Evolutionary conservation across 2,329 filamentous ascomycete genomes (phyloP).

Genomic region (Trichophyton simii): DNA sequence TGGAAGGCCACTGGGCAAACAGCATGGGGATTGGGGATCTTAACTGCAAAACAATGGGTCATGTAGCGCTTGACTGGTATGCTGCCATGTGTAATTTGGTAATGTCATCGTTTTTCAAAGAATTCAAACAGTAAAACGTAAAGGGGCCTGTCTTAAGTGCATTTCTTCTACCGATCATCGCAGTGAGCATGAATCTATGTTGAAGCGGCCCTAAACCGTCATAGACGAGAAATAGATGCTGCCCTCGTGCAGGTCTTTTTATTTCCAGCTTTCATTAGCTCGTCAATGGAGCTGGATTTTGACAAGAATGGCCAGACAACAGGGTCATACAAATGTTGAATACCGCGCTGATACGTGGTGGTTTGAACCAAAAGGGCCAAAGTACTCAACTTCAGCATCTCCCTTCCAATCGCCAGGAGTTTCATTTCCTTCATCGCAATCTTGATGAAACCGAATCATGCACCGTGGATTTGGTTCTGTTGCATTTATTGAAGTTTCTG

Average conservation of each 20-base stretch:
- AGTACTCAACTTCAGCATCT: neutral
- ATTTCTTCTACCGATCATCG: neutral
- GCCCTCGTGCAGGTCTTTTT: neutral
- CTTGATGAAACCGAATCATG: neutral
- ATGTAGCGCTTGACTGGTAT: neutral
- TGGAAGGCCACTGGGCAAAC: neutral
- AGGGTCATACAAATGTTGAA: neutral
- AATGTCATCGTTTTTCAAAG: neutral
- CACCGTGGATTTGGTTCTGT: neutral
- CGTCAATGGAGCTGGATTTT: neutral
- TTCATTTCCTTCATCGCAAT: neutral
- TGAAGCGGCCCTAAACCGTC: neutral
- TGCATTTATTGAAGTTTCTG: neutral
- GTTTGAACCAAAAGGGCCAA: neutral
- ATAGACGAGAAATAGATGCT: neutral
- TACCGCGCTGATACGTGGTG: neutral
- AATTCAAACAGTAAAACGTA: neutral
- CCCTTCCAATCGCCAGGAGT: neutral
- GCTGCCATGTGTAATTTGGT: neutral
- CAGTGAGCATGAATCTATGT: neutral
- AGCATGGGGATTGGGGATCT: neutral
- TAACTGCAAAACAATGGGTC: neutral
- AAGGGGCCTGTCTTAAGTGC: neutral
- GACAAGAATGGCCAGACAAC: neutral
- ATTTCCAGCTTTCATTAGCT: neutral